These are phyloP conservation scores for Coriaria nepalensis DNA, from an alignment of 306 rosid species.

Conservation along the genomic window DNA sequence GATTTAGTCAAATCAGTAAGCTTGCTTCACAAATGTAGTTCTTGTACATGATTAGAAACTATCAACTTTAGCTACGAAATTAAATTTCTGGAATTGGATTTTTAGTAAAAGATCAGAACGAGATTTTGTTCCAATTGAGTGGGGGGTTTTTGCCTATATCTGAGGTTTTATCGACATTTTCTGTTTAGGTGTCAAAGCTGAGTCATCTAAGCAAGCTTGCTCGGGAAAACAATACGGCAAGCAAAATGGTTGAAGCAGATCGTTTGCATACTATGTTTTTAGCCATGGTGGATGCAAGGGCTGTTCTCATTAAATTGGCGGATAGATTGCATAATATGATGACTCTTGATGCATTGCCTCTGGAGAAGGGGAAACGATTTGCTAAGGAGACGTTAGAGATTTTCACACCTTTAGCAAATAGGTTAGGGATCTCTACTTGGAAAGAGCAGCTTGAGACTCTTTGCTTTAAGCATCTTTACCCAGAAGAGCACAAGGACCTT, in stretches of 20 bases:
- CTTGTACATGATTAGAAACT: no score
- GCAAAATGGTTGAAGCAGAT: slow-evolving; percentile 77
- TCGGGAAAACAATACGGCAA: slow-evolving; percentile 72
- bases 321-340: slow-evolving; percentile 93
- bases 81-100: no score
- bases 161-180: slow-evolving; percentile 9
- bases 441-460: slow-evolving; percentile 77
- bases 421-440: slow-evolving; percentile 87
- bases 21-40: background rate
- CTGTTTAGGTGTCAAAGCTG: slow-evolving; percentile 66
- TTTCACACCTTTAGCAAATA: slow-evolving; percentile 86
- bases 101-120: no score
- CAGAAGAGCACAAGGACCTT: slow-evolving; percentile 53
- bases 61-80: no score
- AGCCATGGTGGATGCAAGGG: slow-evolving; percentile 97
- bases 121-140: no score
- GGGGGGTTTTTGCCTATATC: no score
- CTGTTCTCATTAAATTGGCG: slow-evolving; percentile 87
- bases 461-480: slow-evolving; percentile 80
- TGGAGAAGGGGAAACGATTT: slow-evolving; percentile 65
- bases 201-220: slow-evolving; percentile 96
- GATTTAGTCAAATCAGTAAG: slow-evolving; percentile 92
- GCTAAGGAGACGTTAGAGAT: slow-evolving; percentile 98
- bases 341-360: slow-evolving; percentile 72
- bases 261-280: slow-evolving; percentile 96